phyloP scores from a whole-genome alignment of 2,329 filamentous ascomycete species.

The Cladosporium sp. region DNA sequence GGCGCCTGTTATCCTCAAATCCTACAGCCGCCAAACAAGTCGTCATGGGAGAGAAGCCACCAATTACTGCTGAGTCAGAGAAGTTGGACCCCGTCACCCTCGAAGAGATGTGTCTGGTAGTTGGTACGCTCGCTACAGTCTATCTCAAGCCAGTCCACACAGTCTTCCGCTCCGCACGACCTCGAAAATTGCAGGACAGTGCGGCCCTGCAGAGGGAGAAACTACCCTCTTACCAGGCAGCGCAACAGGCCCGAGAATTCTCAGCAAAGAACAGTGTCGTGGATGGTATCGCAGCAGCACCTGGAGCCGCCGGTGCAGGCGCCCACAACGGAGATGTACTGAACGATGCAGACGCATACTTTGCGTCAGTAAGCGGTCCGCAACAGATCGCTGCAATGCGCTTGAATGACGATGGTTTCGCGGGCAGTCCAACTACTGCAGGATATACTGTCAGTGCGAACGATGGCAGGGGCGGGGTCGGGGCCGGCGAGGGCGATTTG shows the following conservation, averaged over 20 bases:
- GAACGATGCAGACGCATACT: conserved; percentile 85
- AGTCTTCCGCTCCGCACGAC: conserved; percentile 87
- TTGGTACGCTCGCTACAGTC: conserved; percentile 93
- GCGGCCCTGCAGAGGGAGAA: conserved; percentile 79
- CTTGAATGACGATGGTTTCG: conserved; percentile 61
- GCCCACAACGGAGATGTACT: conserved; percentile 42
- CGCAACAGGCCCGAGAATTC: conserved; percentile 31
- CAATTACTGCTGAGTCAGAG: conserved; percentile 94
- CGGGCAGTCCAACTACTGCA: conserved; percentile 29
- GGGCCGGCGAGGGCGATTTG: conserved; percentile 38
- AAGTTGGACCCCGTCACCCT: conserved; percentile 86
- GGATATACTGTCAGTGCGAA: conserved; percentile 76
- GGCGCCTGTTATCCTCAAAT: conserved; percentile 90
- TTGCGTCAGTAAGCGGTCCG: conserved; percentile 67
- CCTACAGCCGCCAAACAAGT: conserved; percentile 81
- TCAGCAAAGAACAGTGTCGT: conserved; percentile 23
- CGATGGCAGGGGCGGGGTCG: conserved; percentile 19
- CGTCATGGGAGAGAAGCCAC: conserved; percentile 96
- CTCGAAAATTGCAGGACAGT: conserved; percentile 74
- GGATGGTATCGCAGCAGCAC: conserved; percentile 56
- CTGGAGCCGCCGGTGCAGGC: conserved; percentile 42
- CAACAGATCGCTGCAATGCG: conserved; percentile 73
- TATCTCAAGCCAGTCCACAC: conserved; percentile 98
- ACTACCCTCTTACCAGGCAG: conserved; percentile 58
- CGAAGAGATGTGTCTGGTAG: conserved; percentile 95